Evolutionary conservation across 1,284 basidiomycete species (phyloP), one percentile per base, ranked within the genome.

Genomic region (Puccinia triticina): DNA sequence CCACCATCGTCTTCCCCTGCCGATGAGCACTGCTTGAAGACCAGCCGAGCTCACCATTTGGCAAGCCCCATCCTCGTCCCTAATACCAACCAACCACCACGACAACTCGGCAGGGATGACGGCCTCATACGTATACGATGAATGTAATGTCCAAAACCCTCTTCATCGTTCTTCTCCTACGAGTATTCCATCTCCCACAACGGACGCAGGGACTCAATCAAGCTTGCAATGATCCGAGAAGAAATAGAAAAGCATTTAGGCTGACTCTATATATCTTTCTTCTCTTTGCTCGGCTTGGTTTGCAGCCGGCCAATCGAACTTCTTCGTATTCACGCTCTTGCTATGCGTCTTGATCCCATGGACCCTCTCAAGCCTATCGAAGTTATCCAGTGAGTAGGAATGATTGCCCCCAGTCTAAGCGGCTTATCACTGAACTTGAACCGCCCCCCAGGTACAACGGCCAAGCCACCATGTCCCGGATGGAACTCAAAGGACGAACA

Each of bases 291-390:
- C n/a, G n/a, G n/a, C n/a, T n/a, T n/a, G n/a, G n/a, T n/a, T n/a
- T n/a, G n/a, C n/a, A 82, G 80, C 80, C 59, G 80, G 80, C 26
- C 80, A 82, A 82, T 82, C 73, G 85, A 90, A 92, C 43, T 96
- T 94, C 88, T 96, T 96, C 88, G 88, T 94, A 83, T 91, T 96
- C 82, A 94, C 94, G 11, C 92, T 95, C 87, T 91, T 96, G 84
- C 91, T 91, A 78, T 89, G 96, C 84, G 86, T 94, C 80, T 91
- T 96, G 82, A 87, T 94, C 66, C 94, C 94, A 0, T 87, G 92
- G 84, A 93, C 94, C 0, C 86, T 93, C 83, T 88, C 91, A 7
- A 87, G 90, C 32, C 84, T 90, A 55, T 86, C 46, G 32, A 67
- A 76, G 26, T 55, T 76, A 61, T 61, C 55, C 23, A 59, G 74